Evolutionary conservation across 2,329 filamentous ascomycete species (phyloP), one percentile per base, ranked within the genome.

Genomic region (Aspergillus sp.): DNA sequence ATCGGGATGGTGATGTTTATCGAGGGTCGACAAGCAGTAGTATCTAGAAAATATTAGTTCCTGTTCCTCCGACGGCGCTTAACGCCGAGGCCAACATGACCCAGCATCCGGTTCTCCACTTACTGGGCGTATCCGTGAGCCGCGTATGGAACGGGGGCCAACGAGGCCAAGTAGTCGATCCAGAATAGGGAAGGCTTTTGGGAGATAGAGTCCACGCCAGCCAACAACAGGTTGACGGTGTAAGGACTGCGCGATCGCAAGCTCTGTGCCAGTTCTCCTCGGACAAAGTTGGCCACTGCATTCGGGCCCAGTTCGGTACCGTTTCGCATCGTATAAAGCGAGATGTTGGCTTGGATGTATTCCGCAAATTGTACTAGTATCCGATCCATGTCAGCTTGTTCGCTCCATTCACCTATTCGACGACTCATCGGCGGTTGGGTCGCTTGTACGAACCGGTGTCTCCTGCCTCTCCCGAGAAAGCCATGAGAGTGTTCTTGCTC

Each of bases 271-370:
- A 99, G 87, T 80, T 99, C 93, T 75, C 90, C 90, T 67, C 95
- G 91, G 69, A 99, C 92, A 76, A 97, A 99, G 81, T 91, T 88
- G 63, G 93, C 91, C 57, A 97, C 88, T 45, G 92, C 95, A 39
- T 89, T 88, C 10, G 95, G 94, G 49, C 91, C 92, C 62, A 99
- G 87, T 72, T 97, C 92, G 74, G 90, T 90, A 78, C 92, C 90
- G 77, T 98, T 98, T 74, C 96, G 92, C 93, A 98, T 99, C 68
- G 91, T 92, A 82, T 99, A 99, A 74, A 99, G 90, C 80, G 96
- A 92, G 65, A 95, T 89, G 79, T 99, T 99, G 76, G 94, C 93
- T 86, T 98, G 93, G 77, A 99, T 96, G 82, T 94, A 99, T 82
- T 99, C 95, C 77, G 96, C 91, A 78, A 99, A 99, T 88, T 99